Conservation (phyloP, 352 stramenopile species). For the Phytophthora cactorum region DNA sequence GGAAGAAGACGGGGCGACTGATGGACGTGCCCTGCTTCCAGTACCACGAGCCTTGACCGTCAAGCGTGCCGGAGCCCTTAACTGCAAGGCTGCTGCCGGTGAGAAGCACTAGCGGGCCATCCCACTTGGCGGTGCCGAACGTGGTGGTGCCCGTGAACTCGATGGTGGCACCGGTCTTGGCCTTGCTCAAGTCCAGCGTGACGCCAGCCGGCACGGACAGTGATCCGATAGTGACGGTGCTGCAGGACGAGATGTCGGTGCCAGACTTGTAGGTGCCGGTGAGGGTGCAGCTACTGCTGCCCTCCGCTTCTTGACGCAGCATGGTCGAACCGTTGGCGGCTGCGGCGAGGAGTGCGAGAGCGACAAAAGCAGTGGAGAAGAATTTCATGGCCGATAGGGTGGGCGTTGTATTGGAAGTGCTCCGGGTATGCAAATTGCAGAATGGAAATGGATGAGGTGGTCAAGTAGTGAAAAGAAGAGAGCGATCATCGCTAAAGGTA, state of each 20-base stretch:
- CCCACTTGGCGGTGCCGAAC: slow-evolving; percentile 41
- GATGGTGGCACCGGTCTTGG: slow-evolving; percentile 39
- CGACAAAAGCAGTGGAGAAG: slow-evolving; percentile 9
- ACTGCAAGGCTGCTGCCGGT: slow-evolving; percentile 33
- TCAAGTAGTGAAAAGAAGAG: neutral
- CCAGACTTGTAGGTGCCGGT: slow-evolving; percentile 24
- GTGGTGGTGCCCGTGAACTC: slow-evolving; percentile 42
- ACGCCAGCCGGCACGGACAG: slow-evolving; percentile 38
- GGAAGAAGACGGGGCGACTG: slow-evolving; percentile 41
- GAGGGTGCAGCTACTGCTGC: slow-evolving; percentile 22
- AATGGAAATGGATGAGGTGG: slow-evolving; percentile 1
- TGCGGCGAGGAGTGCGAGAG: neutral
- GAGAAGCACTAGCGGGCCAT: slow-evolving; percentile 35
- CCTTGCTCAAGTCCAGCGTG: slow-evolving; percentile 42
- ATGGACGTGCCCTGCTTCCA: slow-evolving; percentile 41
- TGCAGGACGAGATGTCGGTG: slow-evolving; percentile 30
- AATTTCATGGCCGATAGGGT: slow-evolving; percentile 23
- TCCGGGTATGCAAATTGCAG: slow-evolving; percentile 1
- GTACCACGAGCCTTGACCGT: slow-evolving; percentile 46
- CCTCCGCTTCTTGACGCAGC: slow-evolving; percentile 21
- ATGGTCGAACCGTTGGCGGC: slow-evolving; percentile 9
- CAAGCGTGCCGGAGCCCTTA: slow-evolving; percentile 33
- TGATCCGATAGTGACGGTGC: slow-evolving; percentile 25
- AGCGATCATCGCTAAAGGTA: slow-evolving; percentile 1
- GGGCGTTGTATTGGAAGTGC: neutral